Base-by-base conservation (phyloP, 441 rosid genomes). In the Croton setiger region DNA sequence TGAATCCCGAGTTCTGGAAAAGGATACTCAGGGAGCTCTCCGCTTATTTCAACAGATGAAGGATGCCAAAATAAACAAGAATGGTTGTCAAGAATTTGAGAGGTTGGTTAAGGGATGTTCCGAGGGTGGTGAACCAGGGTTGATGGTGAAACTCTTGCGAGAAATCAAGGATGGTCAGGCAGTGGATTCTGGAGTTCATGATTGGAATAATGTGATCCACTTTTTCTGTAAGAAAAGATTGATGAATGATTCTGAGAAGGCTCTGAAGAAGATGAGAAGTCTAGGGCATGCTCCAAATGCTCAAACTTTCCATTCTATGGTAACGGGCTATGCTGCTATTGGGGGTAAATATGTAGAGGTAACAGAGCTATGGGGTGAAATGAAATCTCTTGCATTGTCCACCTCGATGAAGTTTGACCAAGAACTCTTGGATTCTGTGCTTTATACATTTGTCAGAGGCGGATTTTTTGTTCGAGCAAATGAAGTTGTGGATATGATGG, bases 201-300 rank as follows among this genome's bases (percentile, higher is more conserved):
- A 88, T 63, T 91, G 97, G 96, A 93, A 91, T 81, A 91, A 84
- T 44, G 92, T 89, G 56, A 87, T 93, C 69, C 90, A 91, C 64
- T 93, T 93, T 71, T 93, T 91, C 84, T 78, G 90, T 69, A 91
- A 87, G 79, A 93, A 89, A 83, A 84, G 96, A 78, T 76, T 93
- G 74, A 93, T 91, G 97, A 82, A 82, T 67, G 98, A 91, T 74
- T 97, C 98, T 4, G 98, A 89, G 76, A 91, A 87, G 82, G 97
- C 96, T 27, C 71, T 91, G 72, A 83, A 74, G 80, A 93, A 85
- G 79, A 91, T 89, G 96, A 84, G 85, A 80, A 89, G 84, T 76
- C 85, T 93, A 20, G 98, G 92, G 60, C 86, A 84, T 77, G 49
- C 78, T 21, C 97, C 98, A 0, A 94, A 94, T 71, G 96, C 95